phyloP scores from a whole-genome alignment of 257 asterid species.

The Rubia yunnanensis region DNA sequence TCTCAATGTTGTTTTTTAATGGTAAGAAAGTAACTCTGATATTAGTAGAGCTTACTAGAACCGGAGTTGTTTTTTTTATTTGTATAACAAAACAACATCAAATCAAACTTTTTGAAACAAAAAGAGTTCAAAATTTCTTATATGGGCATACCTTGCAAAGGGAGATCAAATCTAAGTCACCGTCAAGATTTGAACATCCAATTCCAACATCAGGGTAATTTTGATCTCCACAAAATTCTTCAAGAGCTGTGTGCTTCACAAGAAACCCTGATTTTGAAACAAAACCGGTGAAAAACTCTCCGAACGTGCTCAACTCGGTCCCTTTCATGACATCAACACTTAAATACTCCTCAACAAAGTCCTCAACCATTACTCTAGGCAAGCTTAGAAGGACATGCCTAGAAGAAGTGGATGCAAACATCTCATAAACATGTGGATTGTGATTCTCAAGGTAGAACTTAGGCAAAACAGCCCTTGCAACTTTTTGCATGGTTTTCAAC shows the following conservation, averaged over 20 bases:
- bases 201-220: slow-evolving; percentile 62
- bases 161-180: slow-evolving; percentile 50
- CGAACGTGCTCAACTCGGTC: too few species aligned
- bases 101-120: too few species aligned
- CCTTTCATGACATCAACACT: too few species aligned
- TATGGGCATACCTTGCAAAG: slow-evolving; percentile 90
- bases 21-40: not conserved
- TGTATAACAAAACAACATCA: too few species aligned
- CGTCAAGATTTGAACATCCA: slow-evolving; percentile 37
- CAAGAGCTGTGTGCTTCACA: slow-evolving; percentile 49
- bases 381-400: slow-evolving; percentile 41
- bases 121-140: too few species aligned
- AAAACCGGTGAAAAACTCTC: too few species aligned
- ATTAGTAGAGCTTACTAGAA: not conserved
- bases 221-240: slow-evolving; percentile 42
- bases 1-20: too few species aligned
- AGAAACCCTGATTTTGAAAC: slow-evolving; percentile 56
- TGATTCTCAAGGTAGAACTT: slow-evolving; percentile 69
- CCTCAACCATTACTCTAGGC: slow-evolving; percentile 80
- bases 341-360: too few species aligned
- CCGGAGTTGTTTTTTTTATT: too few species aligned
- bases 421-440: slow-evolving; percentile 35
- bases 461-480: too few species aligned
- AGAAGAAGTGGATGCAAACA: slow-evolving; percentile 34
- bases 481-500: too few species aligned